A percentile compares a stretch with the other conserved stretches of the same genome.
These are phyloP conservation scores for Candida odintsovae DNA, from an alignment of 805 yeast species.

Conservation along the genomic window DNA sequence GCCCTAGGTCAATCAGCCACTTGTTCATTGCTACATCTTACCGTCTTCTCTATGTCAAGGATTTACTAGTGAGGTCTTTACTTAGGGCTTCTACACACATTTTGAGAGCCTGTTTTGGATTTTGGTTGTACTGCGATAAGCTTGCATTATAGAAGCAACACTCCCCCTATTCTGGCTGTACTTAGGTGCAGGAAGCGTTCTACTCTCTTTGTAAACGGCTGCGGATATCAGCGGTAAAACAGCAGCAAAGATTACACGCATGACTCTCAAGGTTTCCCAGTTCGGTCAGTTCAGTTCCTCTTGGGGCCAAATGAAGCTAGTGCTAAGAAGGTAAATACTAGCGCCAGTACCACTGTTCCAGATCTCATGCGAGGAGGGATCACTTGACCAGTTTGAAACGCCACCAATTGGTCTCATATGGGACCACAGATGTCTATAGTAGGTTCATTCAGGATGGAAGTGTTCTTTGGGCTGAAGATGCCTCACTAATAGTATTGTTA, in stretches of 20 bases:
- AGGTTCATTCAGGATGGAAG: not conserved
- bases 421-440: not conserved
- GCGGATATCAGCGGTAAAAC: not conserved
- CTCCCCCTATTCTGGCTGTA: not conserved
- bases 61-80: not conserved
- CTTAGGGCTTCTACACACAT: not conserved
- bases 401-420: not conserved
- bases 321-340: too few species aligned
- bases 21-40: not conserved
- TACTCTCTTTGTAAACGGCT: not conserved
- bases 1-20: not conserved
- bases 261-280: not conserved
- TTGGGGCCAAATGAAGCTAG: not conserved
- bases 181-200: too few species aligned
- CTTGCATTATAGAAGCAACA: too few species aligned
- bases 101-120: not conserved
- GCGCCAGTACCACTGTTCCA: too few species aligned
- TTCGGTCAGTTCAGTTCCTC: not conserved
- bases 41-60: not conserved
- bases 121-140: not conserved
- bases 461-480: not conserved
- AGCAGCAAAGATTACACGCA: not conserved
- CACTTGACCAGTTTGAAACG: too few species aligned
- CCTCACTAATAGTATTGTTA: not conserved
- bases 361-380: too few species aligned